These are phyloP conservation scores for Monosporascus sp. DNA, from an alignment of 2,329 filamentous ascomycete species.

Conservation along the genomic window DNA sequence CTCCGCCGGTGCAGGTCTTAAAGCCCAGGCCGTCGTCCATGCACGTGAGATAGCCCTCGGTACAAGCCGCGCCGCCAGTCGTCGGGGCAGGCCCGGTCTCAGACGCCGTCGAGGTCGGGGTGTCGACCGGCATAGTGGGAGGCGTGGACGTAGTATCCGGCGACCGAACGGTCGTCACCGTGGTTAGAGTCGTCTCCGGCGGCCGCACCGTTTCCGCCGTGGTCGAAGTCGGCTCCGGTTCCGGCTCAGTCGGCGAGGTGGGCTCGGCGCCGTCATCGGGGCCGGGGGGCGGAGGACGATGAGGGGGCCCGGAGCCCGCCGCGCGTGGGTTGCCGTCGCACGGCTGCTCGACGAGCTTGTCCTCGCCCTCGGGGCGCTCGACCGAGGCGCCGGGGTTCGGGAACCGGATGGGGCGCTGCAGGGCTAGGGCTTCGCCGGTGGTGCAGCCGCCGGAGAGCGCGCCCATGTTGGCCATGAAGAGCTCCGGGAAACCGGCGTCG, in stretches of 20 bases:
- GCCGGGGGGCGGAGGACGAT: background rate
- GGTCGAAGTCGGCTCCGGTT: background rate
- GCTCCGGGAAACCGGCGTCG: slow-evolving; percentile 52
- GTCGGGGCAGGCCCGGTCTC: background rate
- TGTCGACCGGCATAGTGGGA: background rate
- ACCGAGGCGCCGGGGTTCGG: slow-evolving; percentile 58
- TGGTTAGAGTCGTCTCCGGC: too few species aligned
- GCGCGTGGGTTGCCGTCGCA: slow-evolving; percentile 27
- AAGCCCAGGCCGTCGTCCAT: slow-evolving; percentile 17
- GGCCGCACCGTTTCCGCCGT: too few species aligned
- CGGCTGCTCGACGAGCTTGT: slow-evolving; percentile 25
- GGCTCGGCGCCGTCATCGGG: background rate
- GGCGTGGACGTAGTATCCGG: background rate
- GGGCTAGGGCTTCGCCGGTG: slow-evolving; percentile 44
- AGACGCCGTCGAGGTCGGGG: background rate
- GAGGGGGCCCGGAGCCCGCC: background rate
- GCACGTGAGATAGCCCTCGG: slow-evolving; percentile 21
- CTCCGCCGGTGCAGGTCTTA: slow-evolving; percentile 19
- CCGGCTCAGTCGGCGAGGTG: background rate
- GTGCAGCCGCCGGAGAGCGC: slow-evolving; percentile 41
- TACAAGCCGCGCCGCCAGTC: slow-evolving; percentile 6
- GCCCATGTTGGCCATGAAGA: slow-evolving; percentile 66
- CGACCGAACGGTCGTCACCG: background rate
- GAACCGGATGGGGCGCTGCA: slow-evolving; percentile 44
- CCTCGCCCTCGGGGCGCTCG: slow-evolving; percentile 31